Percentiles rank a stretch among this genome's conserved stretches.
Evolutionary conservation across 2,329 filamentous ascomycete genomes (phyloP).

Genomic region (Coleophoma eucalyptorum): DNA sequence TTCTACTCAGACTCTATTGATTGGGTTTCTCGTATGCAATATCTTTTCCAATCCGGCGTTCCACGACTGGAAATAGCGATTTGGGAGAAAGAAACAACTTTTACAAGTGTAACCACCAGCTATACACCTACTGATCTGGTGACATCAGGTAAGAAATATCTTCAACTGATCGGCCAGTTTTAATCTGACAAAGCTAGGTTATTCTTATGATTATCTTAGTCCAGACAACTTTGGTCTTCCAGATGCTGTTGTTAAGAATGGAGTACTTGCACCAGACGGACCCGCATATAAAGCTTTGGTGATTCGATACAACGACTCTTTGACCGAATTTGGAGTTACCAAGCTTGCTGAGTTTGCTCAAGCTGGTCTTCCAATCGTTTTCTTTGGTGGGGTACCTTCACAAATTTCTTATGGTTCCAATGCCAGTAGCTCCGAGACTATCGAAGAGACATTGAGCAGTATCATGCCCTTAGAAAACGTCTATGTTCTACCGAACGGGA

Average conservation of each 20-base stretch:
- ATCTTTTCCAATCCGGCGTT: slow-evolving; percentile 16
- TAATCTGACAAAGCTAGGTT: no score
- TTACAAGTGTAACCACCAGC: neutral
- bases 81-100: neutral
- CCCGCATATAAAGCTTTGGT: slow-evolving; percentile 40
- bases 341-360: slow-evolving; percentile 31
- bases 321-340: slow-evolving; percentile 30
- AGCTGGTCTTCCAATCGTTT: slow-evolving; percentile 38
- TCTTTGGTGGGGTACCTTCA: slow-evolving; percentile 31
- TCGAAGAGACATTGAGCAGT: slow-evolving; percentile 18
- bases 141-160: no score
- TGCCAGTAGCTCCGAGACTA: slow-evolving; percentile 8
- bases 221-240: slow-evolving; percentile 39
- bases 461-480: slow-evolving; percentile 30
- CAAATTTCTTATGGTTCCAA: slow-evolving; percentile 15
- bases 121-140: neutral
- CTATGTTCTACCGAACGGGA: slow-evolving; percentile 19
- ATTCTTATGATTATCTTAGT: slow-evolving; percentile 33
- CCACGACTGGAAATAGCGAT: neutral
- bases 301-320: slow-evolving; percentile 28
- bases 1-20: slow-evolving; percentile 29
- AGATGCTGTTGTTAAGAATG: slow-evolving; percentile 30
- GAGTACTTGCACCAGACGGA: slow-evolving; percentile 31
- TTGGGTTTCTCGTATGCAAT: slow-evolving; percentile 33
- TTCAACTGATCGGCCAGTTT: no score